Evolutionary conservation across 352 stramenopile genomes (phyloP), one percentile per base, ranked within the genome.

Genomic region (Globisporangium irregulare): DNA sequence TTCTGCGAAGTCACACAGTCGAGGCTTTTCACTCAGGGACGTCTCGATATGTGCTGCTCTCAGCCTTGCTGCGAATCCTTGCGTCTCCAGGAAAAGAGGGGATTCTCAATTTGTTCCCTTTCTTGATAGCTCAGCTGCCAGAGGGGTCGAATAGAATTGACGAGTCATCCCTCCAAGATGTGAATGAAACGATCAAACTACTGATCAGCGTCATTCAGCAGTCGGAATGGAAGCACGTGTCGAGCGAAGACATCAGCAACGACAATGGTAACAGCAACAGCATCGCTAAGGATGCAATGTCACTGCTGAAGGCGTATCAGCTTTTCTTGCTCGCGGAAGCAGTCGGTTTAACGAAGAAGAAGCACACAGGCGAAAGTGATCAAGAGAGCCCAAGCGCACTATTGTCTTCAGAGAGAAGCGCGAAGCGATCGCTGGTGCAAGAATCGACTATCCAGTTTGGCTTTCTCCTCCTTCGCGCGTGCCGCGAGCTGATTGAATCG

Each of bases 301-400:
- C 68, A 24, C 57, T 94, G 18, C 60, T 95, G 48, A 85, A 92
- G 59, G 83, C 78, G 9, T 95, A 94, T 69, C 88, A 95, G 60
- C 59, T 93, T 1, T 89, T 85, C 69, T 36, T 95, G 14, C 73
- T 95, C 15, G 83, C 88, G 43, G 82, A 93, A 78, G 88, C 82
- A 46, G 70, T 94, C 0, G 81, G 90, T 24, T 59, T 90, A 27
- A 93, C 82, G 1, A 87, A 87, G 15, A 81, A 69, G 29, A 78
- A 73, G 53, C 46, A 50, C 20, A 41, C 54, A 14, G 66, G 73
- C 10, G 57, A 62, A 3, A 54, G 59, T n/a, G 48, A 66, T 9
- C 14, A 24, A 8, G 66, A 53, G 18, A 36, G 0, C n/a, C 59
- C 27, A 43, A 50, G 27, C n/a, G 25, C 24, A 15, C 38, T 66